Evolutionary conservation across 805 yeast species (phyloP), one percentile per base, ranked within the genome.

Genomic region (Candida michaelii): DNA sequence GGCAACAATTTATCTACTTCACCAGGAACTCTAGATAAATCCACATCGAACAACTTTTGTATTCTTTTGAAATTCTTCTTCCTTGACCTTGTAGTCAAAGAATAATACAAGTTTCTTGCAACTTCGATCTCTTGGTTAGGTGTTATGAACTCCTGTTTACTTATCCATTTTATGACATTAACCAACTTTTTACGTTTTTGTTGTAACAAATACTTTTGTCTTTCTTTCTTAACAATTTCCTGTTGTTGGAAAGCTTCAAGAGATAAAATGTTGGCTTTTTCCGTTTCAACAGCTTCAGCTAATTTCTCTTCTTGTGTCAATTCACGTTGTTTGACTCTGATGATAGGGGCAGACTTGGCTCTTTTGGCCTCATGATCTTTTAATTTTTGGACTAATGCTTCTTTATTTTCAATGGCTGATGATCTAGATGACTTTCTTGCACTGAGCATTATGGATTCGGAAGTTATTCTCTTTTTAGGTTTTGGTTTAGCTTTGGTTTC

Each of bases 201-300:
- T 45, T 80, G 71, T 60, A 86, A 79, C 45, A 85, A 65, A 34
- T 84, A 88, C 43, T 90, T 69, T 55, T 90, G 91, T 41, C 76
- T 77, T 59, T 83, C 82, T 58, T 88, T 89, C 54, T 88, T 83
- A 36, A 80, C 82, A 31, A 84, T 68, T 59, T 93, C 99, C 56
- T 87, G 91, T 53, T 90, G 95, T 53, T 83, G 79, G 57, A 86
- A 93, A 53, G 77, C 72, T 48, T 85, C 80, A 50, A 93, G 68
- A 2, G 97, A 85, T 19, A 79, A 69, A 2, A 80, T 66, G 60
- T 93, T 93, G 33, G 77, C 74, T 56, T 76, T 74, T 62, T 93
- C 99, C 0, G 97, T 93, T 52, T 83, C 85, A 35, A 82, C 69
- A 1, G 99, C 98, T 59, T 89, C 93, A n/a, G 76, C 83, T 34